Evolutionary conservation across 169 alveolate species (phyloP).

Genomic region (Cryptosporidium bovis): DNA sequence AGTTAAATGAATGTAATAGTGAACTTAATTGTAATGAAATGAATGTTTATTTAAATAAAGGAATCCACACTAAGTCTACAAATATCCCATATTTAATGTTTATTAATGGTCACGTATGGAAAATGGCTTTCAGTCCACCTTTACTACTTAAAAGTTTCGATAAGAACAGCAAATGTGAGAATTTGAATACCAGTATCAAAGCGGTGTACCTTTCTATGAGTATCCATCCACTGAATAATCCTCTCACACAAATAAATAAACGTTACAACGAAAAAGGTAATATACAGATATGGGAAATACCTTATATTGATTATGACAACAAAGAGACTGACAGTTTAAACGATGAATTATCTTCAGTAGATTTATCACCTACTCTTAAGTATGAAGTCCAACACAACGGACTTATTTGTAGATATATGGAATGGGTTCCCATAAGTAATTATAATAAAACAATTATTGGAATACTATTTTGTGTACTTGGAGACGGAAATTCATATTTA

Average conservation of each 20-base stretch:
- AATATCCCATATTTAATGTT: constrained; percentile 38
- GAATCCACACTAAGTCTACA: constrained; percentile 4
- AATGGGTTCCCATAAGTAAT: constrained; percentile 56
- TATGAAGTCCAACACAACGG: constrained; percentile 31
- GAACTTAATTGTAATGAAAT: neutral
- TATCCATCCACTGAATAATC: constrained; percentile 26
- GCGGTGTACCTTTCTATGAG: constrained; percentile 29
- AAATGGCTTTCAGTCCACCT: constrained; percentile 73
- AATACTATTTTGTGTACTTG: constrained; percentile 22
- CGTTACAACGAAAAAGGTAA: constrained; percentile 30
- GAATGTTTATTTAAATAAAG: neutral
- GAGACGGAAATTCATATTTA: constrained; percentile 32
- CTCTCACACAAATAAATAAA: constrained; percentile 33
- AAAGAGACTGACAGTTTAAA: neutral
- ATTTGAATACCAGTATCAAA: neutral
- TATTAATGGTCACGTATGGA: constrained; percentile 57
- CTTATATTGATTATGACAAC: neutral
- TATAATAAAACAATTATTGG: constrained; percentile 2
- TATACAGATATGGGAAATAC: constrained; percentile 63
- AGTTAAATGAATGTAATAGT: neutral
- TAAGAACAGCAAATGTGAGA: neutral
- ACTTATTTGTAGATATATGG: constrained; percentile 57
- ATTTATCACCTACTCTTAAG: neutral
- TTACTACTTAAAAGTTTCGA: neutral
- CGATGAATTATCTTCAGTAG: neutral